phyloP scores from a whole-genome alignment of 495 filamentous ascomycete genomes.

The Mytilinidion resinicola region DNA sequence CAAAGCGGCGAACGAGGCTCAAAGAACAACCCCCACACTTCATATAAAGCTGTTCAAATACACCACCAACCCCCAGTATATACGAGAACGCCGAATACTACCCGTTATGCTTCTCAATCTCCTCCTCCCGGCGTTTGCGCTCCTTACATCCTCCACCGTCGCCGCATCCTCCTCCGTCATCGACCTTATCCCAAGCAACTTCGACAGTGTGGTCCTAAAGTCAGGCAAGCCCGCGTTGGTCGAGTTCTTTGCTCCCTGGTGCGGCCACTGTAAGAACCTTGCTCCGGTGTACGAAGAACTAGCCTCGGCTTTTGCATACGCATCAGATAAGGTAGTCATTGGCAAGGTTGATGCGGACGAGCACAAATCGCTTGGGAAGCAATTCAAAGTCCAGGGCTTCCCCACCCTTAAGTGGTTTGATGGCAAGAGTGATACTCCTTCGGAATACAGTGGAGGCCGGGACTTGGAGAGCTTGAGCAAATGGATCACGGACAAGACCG shows the following conservation, averaged over 20 bases:
- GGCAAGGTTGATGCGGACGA: slow-evolving; percentile 94
- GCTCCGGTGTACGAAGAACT: slow-evolving; percentile 94
- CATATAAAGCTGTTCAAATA: background rate
- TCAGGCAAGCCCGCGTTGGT: slow-evolving; percentile 94
- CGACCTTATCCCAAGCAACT: slow-evolving; percentile 83
- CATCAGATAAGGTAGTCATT: slow-evolving; percentile 77
- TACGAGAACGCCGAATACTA: background rate
- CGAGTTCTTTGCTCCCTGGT: slow-evolving; percentile 99
- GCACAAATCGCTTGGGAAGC: slow-evolving; percentile 72
- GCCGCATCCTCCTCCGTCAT: slow-evolving; percentile 49
- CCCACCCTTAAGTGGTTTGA: slow-evolving; percentile 98
- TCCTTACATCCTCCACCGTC: slow-evolving; percentile 12
- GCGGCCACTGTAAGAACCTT: slow-evolving; percentile 97
- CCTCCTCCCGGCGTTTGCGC: slow-evolving; percentile 14
- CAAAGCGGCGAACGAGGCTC: background rate
- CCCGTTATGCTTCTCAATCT: slow-evolving; percentile 20
- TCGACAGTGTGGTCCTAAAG: slow-evolving; percentile 80
- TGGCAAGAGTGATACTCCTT: slow-evolving; percentile 83
- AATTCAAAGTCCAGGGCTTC: slow-evolving; percentile 88
- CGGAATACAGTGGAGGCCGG: slow-evolving; percentile 77
- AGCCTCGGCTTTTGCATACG: slow-evolving; percentile 61
- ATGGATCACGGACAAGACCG: slow-evolving; percentile 87
- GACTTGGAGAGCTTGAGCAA: slow-evolving; percentile 77
- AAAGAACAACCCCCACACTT: background rate
- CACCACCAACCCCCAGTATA: background rate